Percentiles rank a stretch among this genome's conserved stretches.
Evolutionary conservation across 2,329 filamentous ascomycete genomes (phyloP).

Genomic region (Aspergillus uvarum): DNA sequence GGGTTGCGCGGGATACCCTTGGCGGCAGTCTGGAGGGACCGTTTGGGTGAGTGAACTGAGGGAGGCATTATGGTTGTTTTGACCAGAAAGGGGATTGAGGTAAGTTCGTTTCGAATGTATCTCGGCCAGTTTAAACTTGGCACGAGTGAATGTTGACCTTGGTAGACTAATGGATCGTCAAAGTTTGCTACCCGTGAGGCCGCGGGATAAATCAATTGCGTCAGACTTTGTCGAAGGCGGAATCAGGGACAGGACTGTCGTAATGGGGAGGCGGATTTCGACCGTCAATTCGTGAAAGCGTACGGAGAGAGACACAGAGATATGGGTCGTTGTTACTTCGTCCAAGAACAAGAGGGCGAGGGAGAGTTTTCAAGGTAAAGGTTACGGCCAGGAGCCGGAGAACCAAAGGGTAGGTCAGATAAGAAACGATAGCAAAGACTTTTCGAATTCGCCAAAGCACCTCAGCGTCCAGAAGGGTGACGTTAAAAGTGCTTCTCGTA

Average conservation of each 20-base stretch:
- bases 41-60: slow-evolving; percentile 29
- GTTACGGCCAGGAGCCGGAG: slow-evolving; percentile 13
- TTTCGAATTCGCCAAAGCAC: slow-evolving; percentile 33
- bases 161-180: slow-evolving; percentile 11
- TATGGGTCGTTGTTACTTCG: slow-evolving; percentile 13
- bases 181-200: slow-evolving; percentile 22
- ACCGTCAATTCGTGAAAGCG: slow-evolving; percentile 18
- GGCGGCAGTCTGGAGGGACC: slow-evolving; percentile 25
- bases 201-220: slow-evolving; percentile 21
- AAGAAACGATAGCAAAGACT: slow-evolving; percentile 10
- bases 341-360: slow-evolving; percentile 2
- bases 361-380: slow-evolving; percentile 12
- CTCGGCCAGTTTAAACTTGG: slow-evolving; percentile 4
- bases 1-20: slow-evolving; percentile 26
- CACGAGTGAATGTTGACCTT: slow-evolving; percentile 1
- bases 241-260: slow-evolving; percentile 5
- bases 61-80: slow-evolving; percentile 24
- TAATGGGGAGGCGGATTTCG: slow-evolving; percentile 11
- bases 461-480: slow-evolving; percentile 35
- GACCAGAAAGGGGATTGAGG: slow-evolving; percentile 12
- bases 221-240: slow-evolving; percentile 17
- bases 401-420: slow-evolving; percentile 14
- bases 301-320: slow-evolving; percentile 6
- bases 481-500: slow-evolving; percentile 38
- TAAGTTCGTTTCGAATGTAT: not conserved